A percentile compares a stretch with the other conserved stretches of the same genome.
Conservation (phyloP, 352 stramenopile genomes). For the Aphanomyces astaci region DNA sequence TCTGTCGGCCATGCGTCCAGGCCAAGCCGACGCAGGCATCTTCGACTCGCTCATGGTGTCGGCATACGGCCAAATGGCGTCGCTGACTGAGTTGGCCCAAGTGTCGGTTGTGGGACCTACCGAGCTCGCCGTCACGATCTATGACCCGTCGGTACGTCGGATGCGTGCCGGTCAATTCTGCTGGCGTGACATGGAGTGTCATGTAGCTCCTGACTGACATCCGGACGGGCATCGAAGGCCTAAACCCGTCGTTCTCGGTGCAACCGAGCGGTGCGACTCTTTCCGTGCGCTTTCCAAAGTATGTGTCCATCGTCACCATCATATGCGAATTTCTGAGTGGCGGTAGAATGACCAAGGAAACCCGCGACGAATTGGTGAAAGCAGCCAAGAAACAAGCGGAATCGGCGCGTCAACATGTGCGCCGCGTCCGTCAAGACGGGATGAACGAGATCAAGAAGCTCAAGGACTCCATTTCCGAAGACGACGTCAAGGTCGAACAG, state of each 20-base stretch:
- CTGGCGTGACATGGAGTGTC: neutral
- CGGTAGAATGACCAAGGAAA: constrained; percentile 77
- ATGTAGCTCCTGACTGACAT: constrained; percentile 58
- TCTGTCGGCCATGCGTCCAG: constrained; percentile 69
- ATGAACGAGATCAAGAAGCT: constrained; percentile 80
- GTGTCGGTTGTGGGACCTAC: constrained; percentile 56
- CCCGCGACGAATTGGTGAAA: constrained; percentile 66
- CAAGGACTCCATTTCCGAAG: constrained; percentile 69
- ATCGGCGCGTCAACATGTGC: constrained; percentile 69
- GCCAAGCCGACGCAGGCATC: constrained; percentile 68
- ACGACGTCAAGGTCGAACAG: constrained; percentile 64
- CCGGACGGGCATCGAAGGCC: constrained; percentile 60
- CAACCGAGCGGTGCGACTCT: constrained; percentile 57
- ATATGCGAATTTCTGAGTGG: neutral
- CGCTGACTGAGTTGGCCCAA: constrained; percentile 68
- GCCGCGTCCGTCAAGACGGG: constrained; percentile 73
- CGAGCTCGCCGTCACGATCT: constrained; percentile 62
- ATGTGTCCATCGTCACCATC: constrained; percentile 18
- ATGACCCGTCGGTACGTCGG: constrained; percentile 67
- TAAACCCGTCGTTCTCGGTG: constrained; percentile 69
- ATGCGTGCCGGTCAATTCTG: no score
- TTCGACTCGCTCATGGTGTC: constrained; percentile 74
- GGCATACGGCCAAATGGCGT: constrained; percentile 71
- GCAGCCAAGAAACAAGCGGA: constrained; percentile 78
- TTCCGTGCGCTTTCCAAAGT: constrained; percentile 79